Conservation (phyloP, 2,329 filamentous ascomycete genomes). For the Cercospora zeina region DNA sequence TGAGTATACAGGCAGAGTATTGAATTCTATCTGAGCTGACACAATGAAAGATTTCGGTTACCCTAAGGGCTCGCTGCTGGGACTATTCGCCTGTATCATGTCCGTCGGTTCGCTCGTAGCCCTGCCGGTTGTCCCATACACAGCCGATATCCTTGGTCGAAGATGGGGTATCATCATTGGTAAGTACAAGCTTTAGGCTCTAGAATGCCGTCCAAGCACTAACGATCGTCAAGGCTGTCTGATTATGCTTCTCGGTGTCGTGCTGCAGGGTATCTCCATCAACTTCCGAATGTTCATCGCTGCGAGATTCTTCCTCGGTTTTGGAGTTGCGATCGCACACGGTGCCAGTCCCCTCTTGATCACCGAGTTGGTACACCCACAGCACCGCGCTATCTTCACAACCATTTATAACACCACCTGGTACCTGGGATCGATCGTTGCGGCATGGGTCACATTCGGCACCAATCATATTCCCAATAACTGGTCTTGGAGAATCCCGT, state of each 20-base stretch:
- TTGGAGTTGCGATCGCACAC: conserved; percentile 47
- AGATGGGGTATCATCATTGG: conserved; percentile 52
- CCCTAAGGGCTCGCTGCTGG: conserved; percentile 42
- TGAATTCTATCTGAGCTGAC: not conserved
- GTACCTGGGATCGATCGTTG: conserved; percentile 50
- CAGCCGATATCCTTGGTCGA: conserved; percentile 52
- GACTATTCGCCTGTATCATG: conserved; percentile 52
- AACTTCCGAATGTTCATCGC: conserved; percentile 50
- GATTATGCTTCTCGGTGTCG: conserved; percentile 51
- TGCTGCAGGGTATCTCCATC: conserved; percentile 45
- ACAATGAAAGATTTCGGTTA: conserved; percentile 36
- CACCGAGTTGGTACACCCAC: conserved; percentile 51
- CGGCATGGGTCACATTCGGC: conserved; percentile 51
- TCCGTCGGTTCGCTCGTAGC: conserved; percentile 52
- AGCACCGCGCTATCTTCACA: conserved; percentile 52
- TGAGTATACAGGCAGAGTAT: conserved; percentile 32
- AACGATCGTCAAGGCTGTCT: conserved; percentile 13
- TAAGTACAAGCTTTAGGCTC: conserved; percentile 22
- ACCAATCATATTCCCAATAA: conserved; percentile 44
- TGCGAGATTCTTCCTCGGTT: conserved; percentile 45
- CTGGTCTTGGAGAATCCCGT: conserved; percentile 58
- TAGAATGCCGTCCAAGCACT: not conserved
- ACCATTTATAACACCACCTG: conserved; percentile 52
- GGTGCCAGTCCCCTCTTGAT: conserved; percentile 37
- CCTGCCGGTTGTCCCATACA: conserved; percentile 52